Evolutionary conservation across 768 basidiomycete genomes (phyloP), one percentile per base, ranked within the genome.

Genomic region (Tremella mesenterica): DNA sequence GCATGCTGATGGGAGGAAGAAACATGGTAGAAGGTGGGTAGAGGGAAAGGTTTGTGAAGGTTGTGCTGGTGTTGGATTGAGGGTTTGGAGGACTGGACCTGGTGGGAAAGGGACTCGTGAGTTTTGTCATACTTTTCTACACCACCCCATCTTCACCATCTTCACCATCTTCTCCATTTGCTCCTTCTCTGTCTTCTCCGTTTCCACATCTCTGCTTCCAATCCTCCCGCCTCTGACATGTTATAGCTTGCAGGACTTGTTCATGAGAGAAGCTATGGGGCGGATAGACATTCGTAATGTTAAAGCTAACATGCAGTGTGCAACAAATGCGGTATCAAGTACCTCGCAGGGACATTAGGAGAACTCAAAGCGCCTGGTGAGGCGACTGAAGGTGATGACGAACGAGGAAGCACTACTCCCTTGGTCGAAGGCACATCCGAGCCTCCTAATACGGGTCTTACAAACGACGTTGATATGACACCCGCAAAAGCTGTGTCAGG

Each of bases 41-140:
- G 36, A 48, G 10, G 60, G 60, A 5, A 56, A 48, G 23, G 56
- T 54, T 2, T 69, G 67, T 50, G 58, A 69, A 47, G 67, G 67
- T 9, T 69, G 67, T 49, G 67, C 53, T 2, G 51, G 41, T 28
- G 45, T 44, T 12, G 54, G 52, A 2, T 21, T 63, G 34, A 61
- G 59, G 30, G 64, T 69, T 0, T 69, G 67, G 67, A 39, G 67
- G 34, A 64, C 46, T 30, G 67, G 67, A 20, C 67, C 67, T 30
- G 54, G 54, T 0, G 67, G 67, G 0, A 46, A 31, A 28, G 56
- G 57, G 9, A 69, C 67, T n/a, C 31, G 67, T 69, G 48, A 64
- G 67, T 60, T 6, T 48, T 49, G 18, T 23, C 20, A 16, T 44
- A 13, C 25, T 10, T 47, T 12, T 21, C 12, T n/a, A n/a, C n/a